phyloP scores from a whole-genome alignment of 1,284 basidiomycete genomes.

The Volvariella volvacea region DNA sequence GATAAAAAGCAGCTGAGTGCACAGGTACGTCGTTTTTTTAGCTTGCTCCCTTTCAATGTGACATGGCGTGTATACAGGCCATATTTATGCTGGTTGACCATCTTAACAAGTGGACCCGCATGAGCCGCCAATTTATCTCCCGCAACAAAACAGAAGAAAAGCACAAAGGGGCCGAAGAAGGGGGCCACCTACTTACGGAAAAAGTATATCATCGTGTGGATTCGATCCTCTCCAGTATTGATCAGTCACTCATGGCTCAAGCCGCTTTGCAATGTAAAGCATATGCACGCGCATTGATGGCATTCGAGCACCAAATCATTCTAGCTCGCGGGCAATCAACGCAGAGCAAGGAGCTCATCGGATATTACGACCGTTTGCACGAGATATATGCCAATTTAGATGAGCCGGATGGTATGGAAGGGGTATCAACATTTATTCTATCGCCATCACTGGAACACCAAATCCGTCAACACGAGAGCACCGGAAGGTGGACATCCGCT shows the following conservation, averaged over 20 bases:
- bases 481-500: constrained; percentile 95
- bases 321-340: constrained; percentile 37
- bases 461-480: constrained; percentile 97
- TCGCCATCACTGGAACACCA: constrained; percentile 93
- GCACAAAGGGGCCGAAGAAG: constrained; percentile 33
- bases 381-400: constrained; percentile 96
- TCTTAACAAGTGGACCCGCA: constrained; percentile 84
- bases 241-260: constrained; percentile 86
- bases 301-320: constrained; percentile 82
- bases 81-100: constrained; percentile 96
- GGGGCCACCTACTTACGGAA: constrained; percentile 31
- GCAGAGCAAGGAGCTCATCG: constrained; percentile 52
- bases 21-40: constrained; percentile 51
- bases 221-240: constrained; percentile 75
- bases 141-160: constrained; percentile 44
- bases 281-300: constrained; percentile 92
- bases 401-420: constrained; percentile 99
- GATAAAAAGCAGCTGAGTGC: constrained; percentile 85
- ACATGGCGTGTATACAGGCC: constrained; percentile 41
- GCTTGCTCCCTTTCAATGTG: neutral
- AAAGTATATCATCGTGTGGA: constrained; percentile 68
- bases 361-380: constrained; percentile 88
- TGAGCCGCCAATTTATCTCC: constrained; percentile 52
- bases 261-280: constrained; percentile 94
- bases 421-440: constrained; percentile 85